Conservation (phyloP, 352 stramenopile species). For the Globisporangium perplexum region DNA sequence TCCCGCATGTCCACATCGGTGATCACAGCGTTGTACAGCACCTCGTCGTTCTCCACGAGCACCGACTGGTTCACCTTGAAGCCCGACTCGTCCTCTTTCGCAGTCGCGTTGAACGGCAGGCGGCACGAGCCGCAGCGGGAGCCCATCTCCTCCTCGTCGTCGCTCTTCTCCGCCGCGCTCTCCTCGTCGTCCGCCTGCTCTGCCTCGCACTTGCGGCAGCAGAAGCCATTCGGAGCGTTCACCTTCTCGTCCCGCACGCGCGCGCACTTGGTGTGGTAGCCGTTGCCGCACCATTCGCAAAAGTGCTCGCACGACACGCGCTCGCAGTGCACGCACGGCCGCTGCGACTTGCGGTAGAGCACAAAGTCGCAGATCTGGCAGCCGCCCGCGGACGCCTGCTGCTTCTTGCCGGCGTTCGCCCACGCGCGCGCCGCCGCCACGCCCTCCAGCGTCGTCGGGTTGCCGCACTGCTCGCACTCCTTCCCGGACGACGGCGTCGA, state of each 20-base stretch:
- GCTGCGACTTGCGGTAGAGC: slow-evolving; percentile 53
- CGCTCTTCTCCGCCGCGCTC: slow-evolving; percentile 17
- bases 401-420: slow-evolving; percentile 36
- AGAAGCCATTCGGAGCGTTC: slow-evolving; percentile 50
- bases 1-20: slow-evolving; percentile 65
- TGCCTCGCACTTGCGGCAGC: slow-evolving; percentile 62
- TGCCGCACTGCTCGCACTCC: slow-evolving; percentile 51
- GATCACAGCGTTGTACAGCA: slow-evolving; percentile 85
- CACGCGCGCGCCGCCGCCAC: slow-evolving; percentile 33
- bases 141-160: slow-evolving; percentile 43
- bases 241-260: slow-evolving; percentile 45
- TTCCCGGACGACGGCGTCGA: slow-evolving; percentile 21
- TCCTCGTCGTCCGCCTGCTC: slow-evolving; percentile 64
- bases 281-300: slow-evolving; percentile 82
- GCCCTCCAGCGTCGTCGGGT: slow-evolving; percentile 24
- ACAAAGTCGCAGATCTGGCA: slow-evolving; percentile 86
- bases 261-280: slow-evolving; percentile 74
- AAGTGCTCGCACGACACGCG: slow-evolving; percentile 66
- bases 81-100: slow-evolving; percentile 24
- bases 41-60: slow-evolving; percentile 80
- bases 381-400: slow-evolving; percentile 24
- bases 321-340: slow-evolving; percentile 61
- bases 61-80: slow-evolving; percentile 84
- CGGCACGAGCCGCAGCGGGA: slow-evolving; percentile 63
- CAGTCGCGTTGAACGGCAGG: slow-evolving; percentile 40